These are phyloP conservation scores for thale cress (Arabidopsis thaliana) DNA, from an alignment of 345 rosid species.

Conservation along the genomic window TAIR10.1 NC_003074.8:70501-71000, in stretches of 20 bases:
- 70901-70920: too few species aligned
- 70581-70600: slow-evolving; percentile 67
- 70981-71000: slow-evolving; percentile 77
- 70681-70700: slow-evolving; percentile 67
- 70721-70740: slow-evolving; percentile 6
- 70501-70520: slow-evolving; percentile 90
- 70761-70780: neutral
- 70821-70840: neutral
- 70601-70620: slow-evolving; percentile 70
- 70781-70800: neutral
- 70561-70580: slow-evolving; percentile 72
- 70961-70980: slow-evolving; percentile 92
- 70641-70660: slow-evolving; percentile 77
- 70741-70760: neutral
- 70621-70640: slow-evolving; percentile 79
- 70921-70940: neutral
- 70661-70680: slow-evolving; percentile 83
- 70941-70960: slow-evolving; percentile 36
- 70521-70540: slow-evolving; percentile 81
- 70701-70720: slow-evolving; percentile 69
- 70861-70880: too few species aligned
- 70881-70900: too few species aligned
- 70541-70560: slow-evolving; percentile 81
- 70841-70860: too few species aligned
- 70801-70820: slow-evolving; percentile 11